Percentiles rank a stretch among this genome's conserved stretches.
Evolutionary conservation across 1,284 basidiomycete genomes (phyloP).

Genomic region (Trametes hirsuta): DNA sequence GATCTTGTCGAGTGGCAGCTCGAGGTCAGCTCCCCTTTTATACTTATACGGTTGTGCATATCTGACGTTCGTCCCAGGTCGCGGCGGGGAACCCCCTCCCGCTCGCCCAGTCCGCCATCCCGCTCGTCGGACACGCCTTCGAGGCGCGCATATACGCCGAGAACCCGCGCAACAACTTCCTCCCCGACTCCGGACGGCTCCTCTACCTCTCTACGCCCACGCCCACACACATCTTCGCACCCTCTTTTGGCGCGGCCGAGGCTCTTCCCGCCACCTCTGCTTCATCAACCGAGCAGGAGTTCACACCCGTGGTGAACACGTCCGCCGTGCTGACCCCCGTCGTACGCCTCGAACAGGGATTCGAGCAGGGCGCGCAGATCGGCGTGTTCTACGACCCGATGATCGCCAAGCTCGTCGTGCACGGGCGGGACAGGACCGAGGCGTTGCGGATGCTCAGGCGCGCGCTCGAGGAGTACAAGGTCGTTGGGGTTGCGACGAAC

Average conservation of each 20-base stretch:
- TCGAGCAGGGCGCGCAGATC: constrained; percentile 84
- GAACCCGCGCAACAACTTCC: constrained; percentile 90
- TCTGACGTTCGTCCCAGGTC: constrained; percentile 48
- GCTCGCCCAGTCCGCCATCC: constrained; percentile 75
- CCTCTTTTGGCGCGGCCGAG: constrained; percentile 40
- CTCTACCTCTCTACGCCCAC: constrained; percentile 79
- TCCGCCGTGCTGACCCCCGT: constrained; percentile 56
- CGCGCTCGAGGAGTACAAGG: constrained; percentile 86
- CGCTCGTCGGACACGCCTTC: constrained; percentile 89
- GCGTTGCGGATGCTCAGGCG: constrained; percentile 80
- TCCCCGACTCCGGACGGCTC: constrained; percentile 88
- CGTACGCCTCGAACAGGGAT: constrained; percentile 91
- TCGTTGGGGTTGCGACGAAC: constrained; percentile 91
- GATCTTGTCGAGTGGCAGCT: constrained; percentile 97
- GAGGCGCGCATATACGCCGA: constrained; percentile 98
- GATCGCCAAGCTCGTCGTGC: constrained; percentile 93
- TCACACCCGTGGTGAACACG: constrained; percentile 38
- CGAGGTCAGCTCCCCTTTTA: constrained; percentile 49
- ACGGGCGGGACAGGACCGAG: constrained; percentile 85
- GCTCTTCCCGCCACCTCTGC: constrained; percentile 26
- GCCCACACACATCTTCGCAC: constrained; percentile 68
- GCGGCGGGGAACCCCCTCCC: constrained; percentile 89
- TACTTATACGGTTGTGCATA: background rate
- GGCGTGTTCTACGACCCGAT: constrained; percentile 95
- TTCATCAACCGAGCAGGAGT: constrained; percentile 6